Base-by-base conservation (phyloP, 352 stramenopile species). In the Phytophthora litchii region DNA sequence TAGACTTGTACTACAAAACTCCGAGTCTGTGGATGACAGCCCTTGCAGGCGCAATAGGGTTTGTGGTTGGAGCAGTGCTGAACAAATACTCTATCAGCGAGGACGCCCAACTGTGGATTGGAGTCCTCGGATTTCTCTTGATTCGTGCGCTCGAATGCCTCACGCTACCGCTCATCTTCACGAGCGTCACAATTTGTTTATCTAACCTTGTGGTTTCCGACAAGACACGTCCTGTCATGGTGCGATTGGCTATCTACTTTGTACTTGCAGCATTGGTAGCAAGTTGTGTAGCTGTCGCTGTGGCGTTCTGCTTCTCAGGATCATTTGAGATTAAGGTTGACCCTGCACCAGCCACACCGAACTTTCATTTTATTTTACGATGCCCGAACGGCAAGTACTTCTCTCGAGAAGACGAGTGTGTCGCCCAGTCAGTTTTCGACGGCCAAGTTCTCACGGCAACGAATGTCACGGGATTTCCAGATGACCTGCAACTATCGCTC, bases 121-220 rank as follows among this genome's bases (percentile, higher is more conserved):
- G 70, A 16, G 9, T 78, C 6, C 5, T 73, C 2, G 77, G 80
- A 1, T 62, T 42, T 34, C 48, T 86, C 5, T 69, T 75, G 48
- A 64, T 78, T 14, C 52, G 54, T 10, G 49, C 58, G 1, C 54
- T 86, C 21, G 73, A 83, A 53, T 88, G 80, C 48, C 66, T 89
- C 47, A 78, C 76, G 16, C 47, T 89, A 13, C 80, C 77, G 32
- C 65, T 89, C n/a, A 80, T 89, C 41, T 89, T 88, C 67, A 88
- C 80, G n/a, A 86, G 67, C 31, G 71, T 88, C 49, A 84, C 74
- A 16, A 83, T 82, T 35, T 83, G 75, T 54, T 67, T 88, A 20
- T 75, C 70, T 9, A 83, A 89, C 37, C 50, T 89, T 20, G 67
- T 86, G 40, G 64, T 80, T 2, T 82, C 77, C 4, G 56, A 67